Evolutionary conservation across 2,329 filamentous ascomycete genomes (phyloP), one percentile per base, ranked within the genome.

Genomic region (Trichoderma pleuroti): DNA sequence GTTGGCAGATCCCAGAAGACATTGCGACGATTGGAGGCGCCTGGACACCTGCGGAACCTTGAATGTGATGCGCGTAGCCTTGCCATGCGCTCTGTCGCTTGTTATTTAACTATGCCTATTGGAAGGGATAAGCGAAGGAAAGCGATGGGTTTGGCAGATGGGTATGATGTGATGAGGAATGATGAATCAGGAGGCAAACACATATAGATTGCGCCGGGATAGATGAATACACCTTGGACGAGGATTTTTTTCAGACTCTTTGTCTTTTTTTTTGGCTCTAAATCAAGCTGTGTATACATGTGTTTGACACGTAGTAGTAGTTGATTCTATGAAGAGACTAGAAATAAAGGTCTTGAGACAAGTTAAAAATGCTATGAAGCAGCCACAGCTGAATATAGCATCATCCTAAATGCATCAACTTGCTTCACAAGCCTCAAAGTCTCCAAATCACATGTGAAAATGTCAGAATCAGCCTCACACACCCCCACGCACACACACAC

Each of bases 1-100:
- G 91, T 1, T 97, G 93, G 93, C 78, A 83, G 61, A 82, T 94
- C 4, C 92, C 93, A 0, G 78, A 80, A 5, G 91, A 91, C 28
- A 11, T 71, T 21, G 39, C 28, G 36, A 28, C 30, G 11, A 57
- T 71, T 14, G 54, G 49, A 18, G 7, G 6, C 4, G 4, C n/a
- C 28, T 68, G 54, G 65, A 39, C 26, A 18, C n/a, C 56, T 59
- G 26, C 10, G n/a, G 18, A 5, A 52, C 7, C 21, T 36, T 52
- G 10, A 24, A 52, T 21, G 46, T 21, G 21, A 24, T 21, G 42
- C 5, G 32, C 39, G 39, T 42, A 49, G n/a, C 5, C 12, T 21
- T 49, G 42, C 42, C n/a, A 46, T 46, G 18, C n/a, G 21, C n/a
- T 49, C 42, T 49, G n/a, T 49, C n/a, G n/a, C 5, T 21, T 12